phyloP scores from a whole-genome alignment of 139 green algal genomes.

The Haematococcus lacustris region DNA sequence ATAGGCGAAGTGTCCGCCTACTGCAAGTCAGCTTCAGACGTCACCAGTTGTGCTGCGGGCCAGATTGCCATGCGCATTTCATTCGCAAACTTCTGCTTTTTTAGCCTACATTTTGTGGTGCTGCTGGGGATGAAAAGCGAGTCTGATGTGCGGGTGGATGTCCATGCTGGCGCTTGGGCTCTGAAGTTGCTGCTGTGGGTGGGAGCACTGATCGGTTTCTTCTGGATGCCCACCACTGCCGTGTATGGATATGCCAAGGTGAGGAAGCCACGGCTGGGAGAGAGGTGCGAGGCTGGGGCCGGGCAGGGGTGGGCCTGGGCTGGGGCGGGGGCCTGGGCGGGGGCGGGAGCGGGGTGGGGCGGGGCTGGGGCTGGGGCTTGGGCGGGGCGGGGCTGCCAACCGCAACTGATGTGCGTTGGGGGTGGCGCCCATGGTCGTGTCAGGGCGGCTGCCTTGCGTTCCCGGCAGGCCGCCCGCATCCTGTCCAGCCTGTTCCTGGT shows the following conservation, averaged over 20 bases:
- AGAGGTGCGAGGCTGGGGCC: background rate
- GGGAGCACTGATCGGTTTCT: slow-evolving; percentile 41
- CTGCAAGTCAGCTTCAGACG: background rate
- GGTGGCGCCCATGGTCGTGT: background rate
- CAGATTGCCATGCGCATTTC: slow-evolving; percentile 62
- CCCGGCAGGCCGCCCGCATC: slow-evolving; percentile 38
- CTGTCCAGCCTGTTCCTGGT: slow-evolving; percentile 68
- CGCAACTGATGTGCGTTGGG: background rate
- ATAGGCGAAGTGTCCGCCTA: background rate
- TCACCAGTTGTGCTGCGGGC: background rate
- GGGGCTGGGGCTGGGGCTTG: background rate
- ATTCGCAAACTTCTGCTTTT: slow-evolving; percentile 75
- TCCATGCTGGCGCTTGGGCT: slow-evolving; percentile 53
- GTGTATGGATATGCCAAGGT: slow-evolving; percentile 51
- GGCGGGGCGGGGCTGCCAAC: background rate
- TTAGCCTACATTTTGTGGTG: slow-evolving; percentile 42
- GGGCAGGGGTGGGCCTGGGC: background rate
- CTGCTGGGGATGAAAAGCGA: slow-evolving; percentile 38
- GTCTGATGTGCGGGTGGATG: slow-evolving; percentile 26
- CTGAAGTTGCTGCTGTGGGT: slow-evolving; percentile 56
- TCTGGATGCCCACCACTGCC: slow-evolving; percentile 50
- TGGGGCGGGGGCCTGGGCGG: background rate
- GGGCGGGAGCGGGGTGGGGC: too few relatives aligned
- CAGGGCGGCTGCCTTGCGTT: background rate
- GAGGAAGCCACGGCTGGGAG: background rate